Base-by-base conservation (phyloP, 1,139 yeast genomes). In the Protomyces inundatus region DNA sequence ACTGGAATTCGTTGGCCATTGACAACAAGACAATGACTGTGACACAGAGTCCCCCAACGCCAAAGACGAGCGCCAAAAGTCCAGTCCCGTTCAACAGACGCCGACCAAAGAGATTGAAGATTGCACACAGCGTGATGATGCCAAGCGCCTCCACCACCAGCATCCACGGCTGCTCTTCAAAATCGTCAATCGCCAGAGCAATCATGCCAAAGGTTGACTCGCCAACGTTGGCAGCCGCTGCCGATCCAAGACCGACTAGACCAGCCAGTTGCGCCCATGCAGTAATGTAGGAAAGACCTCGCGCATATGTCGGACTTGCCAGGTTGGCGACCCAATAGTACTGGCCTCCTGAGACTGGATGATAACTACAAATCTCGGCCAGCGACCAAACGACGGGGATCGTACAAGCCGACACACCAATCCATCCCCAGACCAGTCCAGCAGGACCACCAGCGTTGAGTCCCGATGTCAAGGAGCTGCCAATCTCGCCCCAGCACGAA, bases 371-470 rank as follows among this genome's bases (percentile, higher is more conserved):
- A 65, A 84, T 76, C 68, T 85, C 85, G 32, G 87, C 82, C 80
- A 86, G 83, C 14, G 86, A 79, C 64, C 80, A 70, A 12, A 89
- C 90, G 60, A 83, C 81, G 64, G 80, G 75, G 58, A 85, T 73
- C 64, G 86, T 82, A 68, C 85, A 85, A 61, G 80, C 67, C n/a
- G 83, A 82, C 52, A 85, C 81, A 60, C 81, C 77, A 65, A 85
- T 79, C 89, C 90, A 87, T 62, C 90, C 88, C 89, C 90, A 86
- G 23, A 84, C 81, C 33, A 84, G 78, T 4, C 86, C 70, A 6
- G 73, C 73, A 6, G 79, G 77, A 40, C 78, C 79, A 16, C 75
- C 75, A 35, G 76, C 73, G 32, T 72, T 67, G 59, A 77, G 68
- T 48, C 74, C 75, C 45, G 73, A 72, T 30, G 71, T 72, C 60